A percentile compares a stretch with the other conserved stretches of the same genome.
Conservation (phyloP, 495 filamentous ascomycete genomes). For the Lepraria neglecta region DNA sequence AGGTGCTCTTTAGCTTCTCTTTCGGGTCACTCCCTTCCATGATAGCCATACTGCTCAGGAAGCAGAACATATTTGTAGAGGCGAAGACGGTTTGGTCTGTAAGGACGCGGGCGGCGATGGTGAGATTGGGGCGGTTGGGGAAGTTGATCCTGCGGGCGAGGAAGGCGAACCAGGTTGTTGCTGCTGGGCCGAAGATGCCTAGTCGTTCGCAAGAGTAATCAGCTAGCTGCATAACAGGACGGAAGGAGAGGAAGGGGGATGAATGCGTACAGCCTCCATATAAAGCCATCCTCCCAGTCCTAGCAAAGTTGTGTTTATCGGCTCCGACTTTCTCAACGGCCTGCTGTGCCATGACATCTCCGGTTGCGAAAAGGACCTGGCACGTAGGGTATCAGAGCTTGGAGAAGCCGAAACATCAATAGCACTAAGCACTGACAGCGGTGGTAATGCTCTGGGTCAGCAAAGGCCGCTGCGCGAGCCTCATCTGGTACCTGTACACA, state of each 20-base stretch:
- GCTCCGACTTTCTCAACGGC: conserved; percentile 75
- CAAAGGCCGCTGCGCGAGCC: conserved; percentile 71
- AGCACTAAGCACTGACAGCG: conserved; percentile 42
- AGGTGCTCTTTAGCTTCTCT: conserved; percentile 66
- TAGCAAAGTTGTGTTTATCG: conserved; percentile 69
- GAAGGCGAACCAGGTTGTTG: conserved; percentile 82
- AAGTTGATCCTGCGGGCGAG: conserved; percentile 65
- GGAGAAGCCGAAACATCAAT: background rate
- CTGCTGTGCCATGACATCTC: conserved; percentile 91
- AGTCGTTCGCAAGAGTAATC: conserved; percentile 20
- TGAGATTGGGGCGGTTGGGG: conserved; percentile 52
- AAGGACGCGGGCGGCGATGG: conserved; percentile 74
- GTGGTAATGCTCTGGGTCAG: conserved; percentile 87
- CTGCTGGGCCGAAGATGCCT: conserved; percentile 88
- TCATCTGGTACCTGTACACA: conserved; percentile 74
- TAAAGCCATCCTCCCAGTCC: conserved; percentile 83
- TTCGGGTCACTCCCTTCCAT: conserved; percentile 69
- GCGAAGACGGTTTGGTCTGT: conserved; percentile 85
- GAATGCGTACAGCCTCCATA: conserved; percentile 72
- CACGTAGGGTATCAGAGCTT: background rate
- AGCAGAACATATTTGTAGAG: conserved; percentile 69
- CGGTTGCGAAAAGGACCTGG: conserved; percentile 80
- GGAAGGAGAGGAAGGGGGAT: too few relatives aligned
- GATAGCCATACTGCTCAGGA: conserved; percentile 79
- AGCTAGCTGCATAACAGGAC: conserved; percentile 3